Evolutionary conservation across 2,329 filamentous ascomycete species (phyloP).

Genomic region (Penicillium sp.): DNA sequence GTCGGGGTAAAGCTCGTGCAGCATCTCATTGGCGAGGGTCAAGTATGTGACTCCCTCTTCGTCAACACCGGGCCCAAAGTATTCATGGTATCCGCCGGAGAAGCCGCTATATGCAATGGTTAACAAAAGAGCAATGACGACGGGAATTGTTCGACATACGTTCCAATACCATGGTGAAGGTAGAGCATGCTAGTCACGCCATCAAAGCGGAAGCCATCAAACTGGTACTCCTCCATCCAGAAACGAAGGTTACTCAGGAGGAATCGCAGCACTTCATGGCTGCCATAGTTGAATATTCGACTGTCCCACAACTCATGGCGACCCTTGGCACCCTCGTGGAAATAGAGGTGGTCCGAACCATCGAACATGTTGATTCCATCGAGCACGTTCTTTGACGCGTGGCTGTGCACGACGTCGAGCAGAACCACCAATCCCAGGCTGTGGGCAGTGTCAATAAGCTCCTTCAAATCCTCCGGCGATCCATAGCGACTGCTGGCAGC

Average conservation of each 20-base stretch:
- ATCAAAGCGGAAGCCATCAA: constrained; percentile 96
- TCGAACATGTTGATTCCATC: constrained; percentile 97
- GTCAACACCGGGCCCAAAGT: constrained; percentile 84
- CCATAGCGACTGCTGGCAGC: constrained; percentile 95
- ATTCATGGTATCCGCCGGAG: constrained; percentile 96
- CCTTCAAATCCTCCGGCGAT: constrained; percentile 88
- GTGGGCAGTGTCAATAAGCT: constrained; percentile 92
- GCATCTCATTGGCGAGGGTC: constrained; percentile 93
- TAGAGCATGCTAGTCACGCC: constrained; percentile 99
- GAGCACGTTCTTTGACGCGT: constrained; percentile 94
- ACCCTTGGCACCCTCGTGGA: constrained; percentile 80
- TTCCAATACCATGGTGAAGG: constrained; percentile 90
- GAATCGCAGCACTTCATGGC: constrained; percentile 92
- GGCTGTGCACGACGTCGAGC: constrained; percentile 93
- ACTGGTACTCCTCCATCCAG: constrained; percentile 98
- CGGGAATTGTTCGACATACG: constrained; percentile 54
- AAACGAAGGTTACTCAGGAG: constrained; percentile 91
- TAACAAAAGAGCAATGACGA: background rate
- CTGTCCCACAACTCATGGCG: constrained; percentile 94
- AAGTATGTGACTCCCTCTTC: constrained; percentile 92
- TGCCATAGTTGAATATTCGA: constrained; percentile 93
- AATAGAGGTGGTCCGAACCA: constrained; percentile 90
- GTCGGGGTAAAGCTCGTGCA: constrained; percentile 83
- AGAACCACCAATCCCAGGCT: constrained; percentile 84
- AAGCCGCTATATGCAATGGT: constrained; percentile 62